Evolutionary conservation across 225 moss, liverwort and hornwort genomes (phyloP).

Genomic region (Pseudisothecium myosuroides): DNA sequence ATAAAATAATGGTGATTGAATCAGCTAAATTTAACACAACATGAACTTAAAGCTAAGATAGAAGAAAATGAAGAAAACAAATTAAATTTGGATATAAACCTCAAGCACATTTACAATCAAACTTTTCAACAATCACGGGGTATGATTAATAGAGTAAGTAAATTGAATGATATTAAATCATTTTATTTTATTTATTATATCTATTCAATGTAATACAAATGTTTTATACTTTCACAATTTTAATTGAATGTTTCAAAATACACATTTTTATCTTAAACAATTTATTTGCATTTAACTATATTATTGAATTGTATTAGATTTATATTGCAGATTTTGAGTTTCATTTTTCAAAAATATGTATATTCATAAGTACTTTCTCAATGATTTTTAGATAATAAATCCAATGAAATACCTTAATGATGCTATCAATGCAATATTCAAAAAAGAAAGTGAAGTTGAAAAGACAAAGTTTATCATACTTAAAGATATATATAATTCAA

Average conservation of each 20-base stretch:
- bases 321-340: neutral
- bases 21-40: neutral
- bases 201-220: too few species aligned
- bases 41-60: neutral
- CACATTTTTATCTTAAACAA: rapidly evolving
- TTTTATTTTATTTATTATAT: too few species aligned
- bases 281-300: too few species aligned
- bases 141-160: neutral
- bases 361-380: neutral
- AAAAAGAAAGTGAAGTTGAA: neutral
- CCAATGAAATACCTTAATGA: neutral
- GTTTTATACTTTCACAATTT: neutral
- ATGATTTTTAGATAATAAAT: neutral
- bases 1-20: neutral
- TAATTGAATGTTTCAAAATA: neutral
- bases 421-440: neutral
- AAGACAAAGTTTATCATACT: neutral
- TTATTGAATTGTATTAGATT: too few species aligned
- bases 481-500: neutral
- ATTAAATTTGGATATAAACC: neutral
- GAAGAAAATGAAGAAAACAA: neutral
- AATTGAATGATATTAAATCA: neutral
- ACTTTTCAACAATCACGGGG: neutral
- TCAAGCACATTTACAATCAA: neutral
- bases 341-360: neutral